Percentiles rank a stretch among this genome's conserved stretches.
phyloP scores from a whole-genome alignment of 2,329 filamentous ascomycete genomes.

The Cytospora schulzeri region DNA sequence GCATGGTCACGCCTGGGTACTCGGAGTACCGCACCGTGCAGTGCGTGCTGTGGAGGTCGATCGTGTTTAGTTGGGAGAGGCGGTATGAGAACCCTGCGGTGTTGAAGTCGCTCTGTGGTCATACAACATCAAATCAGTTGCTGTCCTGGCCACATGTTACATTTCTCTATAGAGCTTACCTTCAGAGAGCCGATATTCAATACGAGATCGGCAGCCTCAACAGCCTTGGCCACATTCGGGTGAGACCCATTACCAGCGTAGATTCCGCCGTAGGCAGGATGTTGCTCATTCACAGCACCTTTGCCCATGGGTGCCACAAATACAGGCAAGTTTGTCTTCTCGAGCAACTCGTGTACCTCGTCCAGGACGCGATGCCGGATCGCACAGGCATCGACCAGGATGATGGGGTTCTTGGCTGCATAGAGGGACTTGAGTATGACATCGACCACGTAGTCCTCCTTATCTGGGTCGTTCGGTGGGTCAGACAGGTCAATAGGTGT shows the following conservation, averaged over 20 bases:
- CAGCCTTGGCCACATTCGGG: conserved; percentile 61
- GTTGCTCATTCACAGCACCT: conserved; percentile 75
- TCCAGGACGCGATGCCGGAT: conserved; percentile 73
- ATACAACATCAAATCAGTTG: conserved; percentile 10
- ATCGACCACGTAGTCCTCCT: conserved; percentile 81
- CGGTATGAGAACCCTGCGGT: conserved; percentile 81
- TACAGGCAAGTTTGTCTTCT: conserved; percentile 74
- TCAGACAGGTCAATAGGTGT: conserved; percentile 68
- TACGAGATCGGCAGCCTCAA: conserved; percentile 72
- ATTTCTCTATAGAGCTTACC: conserved; percentile 30
- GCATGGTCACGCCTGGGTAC: conserved; percentile 78
- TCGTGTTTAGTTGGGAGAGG: conserved; percentile 73
- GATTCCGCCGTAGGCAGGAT: conserved; percentile 78
- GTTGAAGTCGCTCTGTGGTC: conserved; percentile 71
- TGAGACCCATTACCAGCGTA: conserved; percentile 80
- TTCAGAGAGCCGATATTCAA: conserved; percentile 69
- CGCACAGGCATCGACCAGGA: conserved; percentile 82
- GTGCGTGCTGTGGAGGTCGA: conserved; percentile 77
- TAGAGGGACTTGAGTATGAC: conserved; percentile 74
- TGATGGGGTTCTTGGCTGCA: conserved; percentile 71
- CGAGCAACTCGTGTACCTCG: conserved; percentile 72
- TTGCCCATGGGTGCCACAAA: conserved; percentile 94
- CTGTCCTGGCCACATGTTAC: not conserved
- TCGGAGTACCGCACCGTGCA: conserved; percentile 76
- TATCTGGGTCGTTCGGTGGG: conserved; percentile 66